phyloP scores from a whole-genome alignment of 1,284 basidiomycete species.

The Tylopilus sp. region DNA sequence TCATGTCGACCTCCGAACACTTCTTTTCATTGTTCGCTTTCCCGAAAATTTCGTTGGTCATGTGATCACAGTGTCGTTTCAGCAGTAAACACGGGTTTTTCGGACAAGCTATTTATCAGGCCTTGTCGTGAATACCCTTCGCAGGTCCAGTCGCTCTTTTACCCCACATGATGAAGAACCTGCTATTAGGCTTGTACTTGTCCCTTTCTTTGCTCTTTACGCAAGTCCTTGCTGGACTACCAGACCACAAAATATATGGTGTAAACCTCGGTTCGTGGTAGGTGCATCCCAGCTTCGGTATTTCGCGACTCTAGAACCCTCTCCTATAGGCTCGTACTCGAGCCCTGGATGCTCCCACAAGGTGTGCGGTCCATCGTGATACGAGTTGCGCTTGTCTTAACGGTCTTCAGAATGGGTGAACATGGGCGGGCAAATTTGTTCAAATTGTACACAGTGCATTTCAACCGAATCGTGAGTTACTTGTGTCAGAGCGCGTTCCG shows the following conservation, averaged over 20 bases:
- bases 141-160: conserved; percentile 6
- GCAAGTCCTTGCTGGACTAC: conserved; percentile 25
- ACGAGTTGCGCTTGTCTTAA: conserved; percentile 9
- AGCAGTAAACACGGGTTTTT: too few species aligned
- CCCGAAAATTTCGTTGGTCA: too few species aligned
- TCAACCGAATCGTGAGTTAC: conserved; percentile 52
- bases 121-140: background rate
- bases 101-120: conserved; percentile 22
- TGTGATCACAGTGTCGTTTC: too few species aligned
- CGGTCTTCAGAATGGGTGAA: conserved; percentile 49
- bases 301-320: background rate
- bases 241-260: conserved; percentile 55
- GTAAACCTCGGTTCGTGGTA: conserved; percentile 60
- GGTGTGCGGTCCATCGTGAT: conserved; percentile 35
- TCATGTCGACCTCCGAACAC: too few species aligned
- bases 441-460: conserved; percentile 53
- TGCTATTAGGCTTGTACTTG: conserved; percentile 27
- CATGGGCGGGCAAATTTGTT: conserved; percentile 59
- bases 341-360: conserved; percentile 64
- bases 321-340: conserved; percentile 54
- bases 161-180: conserved; percentile 33
- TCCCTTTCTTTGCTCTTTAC: conserved; percentile 30
- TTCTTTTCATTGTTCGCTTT: too few species aligned
- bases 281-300: conserved; percentile 12
- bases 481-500: background rate